Conservation (phyloP, 2,329 filamentous ascomycete genomes). For the Tricladium varicosporioides region DNA sequence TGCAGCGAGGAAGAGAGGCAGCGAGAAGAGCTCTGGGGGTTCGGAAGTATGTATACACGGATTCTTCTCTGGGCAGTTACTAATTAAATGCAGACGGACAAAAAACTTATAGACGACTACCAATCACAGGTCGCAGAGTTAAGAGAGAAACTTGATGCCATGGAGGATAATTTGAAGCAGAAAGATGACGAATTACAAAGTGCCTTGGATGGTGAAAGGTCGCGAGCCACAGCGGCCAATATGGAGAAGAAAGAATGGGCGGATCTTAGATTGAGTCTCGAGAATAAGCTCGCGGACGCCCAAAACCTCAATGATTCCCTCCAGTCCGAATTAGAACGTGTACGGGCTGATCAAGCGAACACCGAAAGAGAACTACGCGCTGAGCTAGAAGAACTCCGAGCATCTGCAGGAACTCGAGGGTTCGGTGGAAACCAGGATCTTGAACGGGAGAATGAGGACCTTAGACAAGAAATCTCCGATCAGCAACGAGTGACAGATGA, state of each 20-base stretch:
- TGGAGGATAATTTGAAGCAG: slow-evolving; percentile 68
- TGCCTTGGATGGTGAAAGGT: slow-evolving; percentile 58
- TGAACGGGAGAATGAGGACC: slow-evolving; percentile 64
- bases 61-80: slow-evolving; percentile 2
- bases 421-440: slow-evolving; percentile 46
- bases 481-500: slow-evolving; percentile 85
- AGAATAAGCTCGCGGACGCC: slow-evolving; percentile 71
- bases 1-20: slow-evolving; percentile 34
- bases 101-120: slow-evolving; percentile 74
- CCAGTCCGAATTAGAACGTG: slow-evolving; percentile 72
- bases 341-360: slow-evolving; percentile 65
- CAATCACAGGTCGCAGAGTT: slow-evolving; percentile 74
- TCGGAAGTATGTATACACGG: slow-evolving; percentile 38
- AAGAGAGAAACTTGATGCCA: slow-evolving; percentile 66
- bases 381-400: slow-evolving; percentile 56
- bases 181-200: slow-evolving; percentile 70
- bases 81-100: slow-evolving; percentile 52
- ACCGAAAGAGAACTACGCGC: slow-evolving; percentile 62
- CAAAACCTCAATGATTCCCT: slow-evolving; percentile 77
- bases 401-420: slow-evolving; percentile 31
- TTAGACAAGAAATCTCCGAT: slow-evolving; percentile 63
- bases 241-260: slow-evolving; percentile 71
- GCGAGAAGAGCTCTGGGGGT: slow-evolving; percentile 37
- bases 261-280: slow-evolving; percentile 63
- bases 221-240: slow-evolving; percentile 48